Percentiles rank a stretch among this genome's conserved stretches.
Conservation (phyloP, 306 rosid species). For the Acacia melanoxylon region DNA sequence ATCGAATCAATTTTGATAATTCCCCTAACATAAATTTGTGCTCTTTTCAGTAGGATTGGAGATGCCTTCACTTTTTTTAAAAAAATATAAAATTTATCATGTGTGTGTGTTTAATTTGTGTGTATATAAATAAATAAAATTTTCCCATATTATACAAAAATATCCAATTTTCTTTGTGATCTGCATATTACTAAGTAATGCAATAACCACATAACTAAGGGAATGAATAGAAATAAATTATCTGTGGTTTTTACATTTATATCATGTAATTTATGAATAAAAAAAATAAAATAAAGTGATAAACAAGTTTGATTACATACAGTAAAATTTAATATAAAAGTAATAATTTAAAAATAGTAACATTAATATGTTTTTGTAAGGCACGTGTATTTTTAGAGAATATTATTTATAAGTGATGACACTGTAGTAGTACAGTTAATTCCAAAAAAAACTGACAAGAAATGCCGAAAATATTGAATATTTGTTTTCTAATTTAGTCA, state of each 20-base stretch:
- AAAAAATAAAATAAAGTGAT: neutral
- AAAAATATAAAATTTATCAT: too few relatives aligned
- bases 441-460: neutral
- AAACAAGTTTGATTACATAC: neutral
- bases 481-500: neutral
- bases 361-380: neutral
- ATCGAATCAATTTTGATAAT: neutral
- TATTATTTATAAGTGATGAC: neutral
- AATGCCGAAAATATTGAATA: conserved; percentile 1
- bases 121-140: too few relatives aligned
- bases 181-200: neutral
- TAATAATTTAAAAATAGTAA: neutral
- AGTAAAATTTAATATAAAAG: neutral
- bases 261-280: neutral
- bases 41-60: neutral
- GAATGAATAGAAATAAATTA: neutral
- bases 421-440: neutral
- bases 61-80: too few relatives aligned
- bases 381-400: neutral
- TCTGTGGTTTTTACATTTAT: neutral
- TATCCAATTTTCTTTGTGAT: too few relatives aligned
- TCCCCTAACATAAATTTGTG: neutral
- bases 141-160: too few relatives aligned
- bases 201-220: neutral
- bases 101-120: rapidly evolving